Conservation (phyloP, 1,284 basidiomycete genomes). For the Peniophora sp. region DNA sequence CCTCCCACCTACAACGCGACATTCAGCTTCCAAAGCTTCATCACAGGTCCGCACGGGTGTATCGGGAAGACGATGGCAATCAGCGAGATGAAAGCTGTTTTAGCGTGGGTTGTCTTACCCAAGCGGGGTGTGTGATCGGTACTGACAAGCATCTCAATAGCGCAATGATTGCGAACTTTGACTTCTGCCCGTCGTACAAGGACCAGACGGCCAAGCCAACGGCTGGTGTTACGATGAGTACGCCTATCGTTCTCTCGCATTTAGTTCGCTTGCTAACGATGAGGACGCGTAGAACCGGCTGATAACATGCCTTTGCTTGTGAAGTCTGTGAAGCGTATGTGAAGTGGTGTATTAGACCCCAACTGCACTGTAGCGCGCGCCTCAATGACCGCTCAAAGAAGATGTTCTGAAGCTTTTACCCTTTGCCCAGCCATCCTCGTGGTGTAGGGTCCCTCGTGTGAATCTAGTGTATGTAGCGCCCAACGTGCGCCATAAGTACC, state of each 20-base stretch:
- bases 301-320: constrained; percentile 18
- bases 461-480: too few species aligned
- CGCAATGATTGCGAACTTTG: constrained; percentile 31
- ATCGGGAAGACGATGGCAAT: constrained; percentile 46
- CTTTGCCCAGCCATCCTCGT: too few species aligned
- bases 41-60: constrained; percentile 39
- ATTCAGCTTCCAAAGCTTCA: constrained; percentile 34
- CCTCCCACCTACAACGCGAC: constrained; percentile 26
- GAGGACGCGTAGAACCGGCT: constrained; percentile 11
- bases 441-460: too few species aligned
- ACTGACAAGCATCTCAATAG: constrained; percentile 12
- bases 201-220: constrained; percentile 30
- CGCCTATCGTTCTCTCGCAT: constrained; percentile 8
- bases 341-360: too few species aligned
- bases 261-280: neutral
- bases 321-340: constrained; percentile 1
- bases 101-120: neutral
- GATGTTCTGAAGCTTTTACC: too few species aligned
- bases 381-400: too few species aligned
- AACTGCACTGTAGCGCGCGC: too few species aligned
- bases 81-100: constrained; percentile 39
- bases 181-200: constrained; percentile 30
- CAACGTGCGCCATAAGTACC: too few species aligned
- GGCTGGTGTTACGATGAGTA: constrained; percentile 37
- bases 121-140: too few species aligned